Conservation (phyloP, 768 basidiomycete genomes). For the Termitomyces sp. region DNA sequence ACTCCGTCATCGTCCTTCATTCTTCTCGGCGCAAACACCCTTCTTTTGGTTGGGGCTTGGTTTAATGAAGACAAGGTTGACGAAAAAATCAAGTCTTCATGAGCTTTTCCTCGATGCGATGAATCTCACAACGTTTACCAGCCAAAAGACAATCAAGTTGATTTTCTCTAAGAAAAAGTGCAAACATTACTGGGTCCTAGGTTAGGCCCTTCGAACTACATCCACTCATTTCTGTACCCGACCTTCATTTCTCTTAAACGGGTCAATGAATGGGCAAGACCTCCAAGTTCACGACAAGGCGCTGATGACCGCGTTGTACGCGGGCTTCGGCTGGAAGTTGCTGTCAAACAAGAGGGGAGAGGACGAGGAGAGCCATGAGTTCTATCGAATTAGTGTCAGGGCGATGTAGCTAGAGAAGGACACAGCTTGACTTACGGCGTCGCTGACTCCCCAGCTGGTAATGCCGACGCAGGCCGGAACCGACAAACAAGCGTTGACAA, state of each 20-base stretch:
- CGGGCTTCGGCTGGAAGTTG: slow-evolving; percentile 23
- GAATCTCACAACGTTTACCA: not conserved
- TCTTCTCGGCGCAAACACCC: slow-evolving; percentile 23
- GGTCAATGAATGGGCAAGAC: not conserved
- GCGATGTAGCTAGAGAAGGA: not conserved
- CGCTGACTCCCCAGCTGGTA: slow-evolving; percentile 48
- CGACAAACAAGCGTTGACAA: slow-evolving; percentile 41
- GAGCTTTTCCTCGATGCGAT: not conserved
- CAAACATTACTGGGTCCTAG: not conserved
- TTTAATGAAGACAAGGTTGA: slow-evolving; percentile 12
- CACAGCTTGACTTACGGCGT: slow-evolving; percentile 28
- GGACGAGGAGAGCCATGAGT: slow-evolving; percentile 22
- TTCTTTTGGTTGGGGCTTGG: slow-evolving; percentile 32
- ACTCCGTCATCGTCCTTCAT: slow-evolving; percentile 40
- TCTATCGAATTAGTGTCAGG: slow-evolving; percentile 8
- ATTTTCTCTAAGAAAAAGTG: not conserved
- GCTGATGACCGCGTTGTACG: slow-evolving; percentile 21
- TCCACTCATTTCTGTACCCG: not conserved
- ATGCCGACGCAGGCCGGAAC: slow-evolving; percentile 41
- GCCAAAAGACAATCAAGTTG: not conserved
- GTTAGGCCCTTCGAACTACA: not conserved
- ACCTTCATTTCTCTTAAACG: not conserved
- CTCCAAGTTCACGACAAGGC: slow-evolving; percentile 3
- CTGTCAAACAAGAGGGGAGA: slow-evolving; percentile 24
- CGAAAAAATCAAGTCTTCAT: slow-evolving; percentile 10